Base-by-base conservation (phyloP, 768 basidiomycete genomes). In the Panaeolus papilionaceus region DNA sequence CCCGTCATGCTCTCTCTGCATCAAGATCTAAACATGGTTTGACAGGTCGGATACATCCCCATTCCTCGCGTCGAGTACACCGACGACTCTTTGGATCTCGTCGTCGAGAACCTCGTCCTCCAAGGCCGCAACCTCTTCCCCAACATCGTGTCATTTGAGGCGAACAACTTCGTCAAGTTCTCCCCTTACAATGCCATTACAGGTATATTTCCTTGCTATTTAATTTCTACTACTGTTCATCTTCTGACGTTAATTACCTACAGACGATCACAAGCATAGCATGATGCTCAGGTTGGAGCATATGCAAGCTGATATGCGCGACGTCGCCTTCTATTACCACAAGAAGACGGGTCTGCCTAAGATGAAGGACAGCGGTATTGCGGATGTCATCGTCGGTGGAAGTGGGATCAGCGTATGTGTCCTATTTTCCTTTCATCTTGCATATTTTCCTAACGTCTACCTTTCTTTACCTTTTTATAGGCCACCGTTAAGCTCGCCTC, bases 61-160 rank as follows among this genome's bases (percentile, higher is more conserved):
- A 96, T 99, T 70, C 97, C 97, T 0, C 91, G 95, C 42, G 88
- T 96, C 75, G 96, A 98, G 79, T 99, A 98, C 80, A 91, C 92
- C 40, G 95, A 97, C 78, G 91, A 94, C 63, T 75, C 84, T 6
- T 80, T 96, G 68, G 96, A 98, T 72, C 85, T 98, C 51, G 93
- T 97, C 66, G 88, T 98, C 69, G 97, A 98, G 84, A 98, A 97
- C 77, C 86, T 98, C 39, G 92, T 93, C 0, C 84, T 96, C 18
- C 90, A 93, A 68, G 94, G 94, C 9, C 88, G 90, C 47, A 97
- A 98, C 80, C 80, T 99, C 2, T 91, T 96, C 85, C 96, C 96
- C 1, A 94, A 92, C 72, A 74, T 92, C 67, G 84, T 93, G 62
- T 80, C 85, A 4, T 69, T 92, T 65, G 93, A 96, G 66, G 89